Percentiles rank a stretch among this genome's conserved stretches.
These are phyloP conservation scores for Cercospora beticola DNA, from an alignment of 2,329 filamentous ascomycete genomes.

Conservation along the genomic window DNA sequence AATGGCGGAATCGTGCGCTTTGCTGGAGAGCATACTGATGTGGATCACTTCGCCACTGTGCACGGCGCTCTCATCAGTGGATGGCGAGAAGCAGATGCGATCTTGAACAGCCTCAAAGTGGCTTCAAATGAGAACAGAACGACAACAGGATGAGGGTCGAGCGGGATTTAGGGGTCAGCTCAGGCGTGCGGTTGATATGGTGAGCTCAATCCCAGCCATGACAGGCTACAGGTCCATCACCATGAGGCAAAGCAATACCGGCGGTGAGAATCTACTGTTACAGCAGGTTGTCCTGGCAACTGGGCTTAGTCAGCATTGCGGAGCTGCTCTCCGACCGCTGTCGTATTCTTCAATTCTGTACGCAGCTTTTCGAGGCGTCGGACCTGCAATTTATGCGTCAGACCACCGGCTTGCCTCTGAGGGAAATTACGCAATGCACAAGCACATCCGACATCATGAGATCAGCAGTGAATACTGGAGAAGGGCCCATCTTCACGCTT, in stretches of 20 bases:
- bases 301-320: background rate
- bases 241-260: background rate
- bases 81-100: slow-evolving; percentile 30
- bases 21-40: slow-evolving; percentile 31
- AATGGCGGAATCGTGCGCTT: slow-evolving; percentile 26
- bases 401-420: background rate
- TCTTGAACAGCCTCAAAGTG: slow-evolving; percentile 12
- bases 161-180: background rate
- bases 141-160: background rate
- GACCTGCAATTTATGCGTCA: background rate
- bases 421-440: background rate
- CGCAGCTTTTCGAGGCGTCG: background rate
- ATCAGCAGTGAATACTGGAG: background rate
- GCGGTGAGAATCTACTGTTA: background rate
- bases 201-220: background rate
- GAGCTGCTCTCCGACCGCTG: background rate
- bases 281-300: background rate
- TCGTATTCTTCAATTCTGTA: background rate
- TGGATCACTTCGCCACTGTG: slow-evolving; percentile 32
- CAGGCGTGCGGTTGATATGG: background rate
- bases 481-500: background rate
- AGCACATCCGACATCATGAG: background rate
- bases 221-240: background rate
- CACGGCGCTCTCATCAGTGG: slow-evolving; percentile 32
- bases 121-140: background rate